Percentiles rank a stretch among this genome's conserved stretches.
These are phyloP conservation scores for Stagonosporopsis cucurbitacearum DNA, from an alignment of 2,329 filamentous ascomycete genomes.

Conservation along the genomic window DNA sequence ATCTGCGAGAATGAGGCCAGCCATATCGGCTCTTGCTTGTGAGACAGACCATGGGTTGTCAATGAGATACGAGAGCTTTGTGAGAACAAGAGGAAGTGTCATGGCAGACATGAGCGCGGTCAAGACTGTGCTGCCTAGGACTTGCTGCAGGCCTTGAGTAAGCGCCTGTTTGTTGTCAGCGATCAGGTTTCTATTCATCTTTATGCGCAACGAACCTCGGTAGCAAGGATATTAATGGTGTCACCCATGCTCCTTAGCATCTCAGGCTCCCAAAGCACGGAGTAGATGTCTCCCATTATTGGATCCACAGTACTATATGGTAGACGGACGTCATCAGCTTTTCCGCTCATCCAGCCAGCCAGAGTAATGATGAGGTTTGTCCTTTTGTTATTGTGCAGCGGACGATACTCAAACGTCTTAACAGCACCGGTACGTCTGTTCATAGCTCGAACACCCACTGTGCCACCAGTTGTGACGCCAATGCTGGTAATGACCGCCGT, in stretches of 20 bases:
- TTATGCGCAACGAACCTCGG: constrained; percentile 70
- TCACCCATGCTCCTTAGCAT: constrained; percentile 98
- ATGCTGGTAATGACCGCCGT: constrained; percentile 93
- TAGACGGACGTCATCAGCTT: constrained; percentile 92
- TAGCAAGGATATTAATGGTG: constrained; percentile 97
- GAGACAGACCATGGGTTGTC: constrained; percentile 99
- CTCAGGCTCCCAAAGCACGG: constrained; percentile 95
- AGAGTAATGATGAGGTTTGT: constrained; percentile 95
- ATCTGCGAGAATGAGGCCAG: constrained; percentile 91
- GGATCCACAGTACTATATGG: constrained; percentile 97
- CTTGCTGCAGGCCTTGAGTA: constrained; percentile 94
- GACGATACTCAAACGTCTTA: constrained; percentile 95
- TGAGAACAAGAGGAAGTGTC: constrained; percentile 88
- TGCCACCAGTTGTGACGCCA: constrained; percentile 83
- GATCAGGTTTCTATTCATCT: not conserved
- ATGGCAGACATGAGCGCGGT: constrained; percentile 90
- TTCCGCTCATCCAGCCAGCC: constrained; percentile 98
- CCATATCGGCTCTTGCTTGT: constrained; percentile 83
- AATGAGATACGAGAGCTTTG: constrained; percentile 93
- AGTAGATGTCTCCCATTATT: constrained; percentile 98
- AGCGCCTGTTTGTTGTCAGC: constrained; percentile 70
- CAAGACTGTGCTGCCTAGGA: constrained; percentile 87
- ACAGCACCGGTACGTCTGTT: constrained; percentile 87
- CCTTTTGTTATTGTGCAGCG: constrained; percentile 96
- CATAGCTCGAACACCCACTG: constrained; percentile 87